These are phyloP conservation scores for Escovopsis sp. DNA, from an alignment of 2,329 filamentous ascomycete genomes.

Conservation along the genomic window DNA sequence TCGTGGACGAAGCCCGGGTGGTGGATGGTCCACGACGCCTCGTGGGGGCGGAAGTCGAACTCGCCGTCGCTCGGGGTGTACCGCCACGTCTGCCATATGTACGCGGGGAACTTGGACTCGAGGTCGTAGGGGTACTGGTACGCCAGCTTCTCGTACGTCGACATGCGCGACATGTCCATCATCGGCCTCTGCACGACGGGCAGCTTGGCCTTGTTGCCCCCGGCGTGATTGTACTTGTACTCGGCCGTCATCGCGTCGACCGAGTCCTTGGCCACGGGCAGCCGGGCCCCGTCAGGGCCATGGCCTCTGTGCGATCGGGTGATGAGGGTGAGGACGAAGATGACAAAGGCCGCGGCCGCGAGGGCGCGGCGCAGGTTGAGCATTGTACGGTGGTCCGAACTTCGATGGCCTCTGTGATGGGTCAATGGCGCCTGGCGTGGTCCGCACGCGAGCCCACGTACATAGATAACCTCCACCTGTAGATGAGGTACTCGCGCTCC, in stretches of 20 bases:
- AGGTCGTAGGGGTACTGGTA: conserved; percentile 93
- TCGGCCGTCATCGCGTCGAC: neutral
- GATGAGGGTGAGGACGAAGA: conserved; percentile 56
- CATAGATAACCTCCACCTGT: too few species aligned
- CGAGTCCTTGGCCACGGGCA: conserved; percentile 3
- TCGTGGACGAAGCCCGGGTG: conserved; percentile 93
- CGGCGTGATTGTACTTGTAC: neutral
- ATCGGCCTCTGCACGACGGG: conserved; percentile 42
- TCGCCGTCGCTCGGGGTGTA: conserved; percentile 60
- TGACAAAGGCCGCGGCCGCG: conserved; percentile 51
- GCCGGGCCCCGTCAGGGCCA: conserved; percentile 7
- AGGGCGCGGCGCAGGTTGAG: conserved; percentile 66
- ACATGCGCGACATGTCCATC: conserved; percentile 56
- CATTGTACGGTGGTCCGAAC: conserved; percentile 38
- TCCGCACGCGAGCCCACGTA: too few species aligned
- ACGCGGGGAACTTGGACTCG: conserved; percentile 79
- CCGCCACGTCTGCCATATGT: conserved; percentile 99
- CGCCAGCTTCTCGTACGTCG: conserved; percentile 65
- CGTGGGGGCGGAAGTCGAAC: conserved; percentile 69
- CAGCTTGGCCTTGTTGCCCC: conserved; percentile 2
- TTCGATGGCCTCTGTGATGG: too few species aligned
- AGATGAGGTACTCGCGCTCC: too few species aligned
- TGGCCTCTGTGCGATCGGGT: conserved; percentile 37
- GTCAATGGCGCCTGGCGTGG: too few species aligned
- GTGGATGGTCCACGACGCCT: conserved; percentile 76